Percentiles rank a stretch among this genome's conserved stretches.
These are phyloP conservation scores for Parathielavia appendiculata DNA, from an alignment of 495 filamentous ascomycete genomes.

Conservation along the genomic window DNA sequence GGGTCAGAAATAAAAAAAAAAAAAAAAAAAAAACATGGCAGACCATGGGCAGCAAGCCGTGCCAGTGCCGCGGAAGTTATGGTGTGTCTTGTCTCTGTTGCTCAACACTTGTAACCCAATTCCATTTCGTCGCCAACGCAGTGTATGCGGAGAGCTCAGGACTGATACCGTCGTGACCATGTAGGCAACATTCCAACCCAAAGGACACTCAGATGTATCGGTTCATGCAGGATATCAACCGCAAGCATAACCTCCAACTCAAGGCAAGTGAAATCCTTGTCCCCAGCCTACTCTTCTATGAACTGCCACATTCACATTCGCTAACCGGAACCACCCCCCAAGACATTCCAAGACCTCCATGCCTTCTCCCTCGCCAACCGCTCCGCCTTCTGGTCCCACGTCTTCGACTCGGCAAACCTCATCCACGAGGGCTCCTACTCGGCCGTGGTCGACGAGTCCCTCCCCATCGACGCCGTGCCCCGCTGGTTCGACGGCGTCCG, in stretches of 20 bases:
- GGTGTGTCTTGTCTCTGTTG: slow-evolving; percentile 18
- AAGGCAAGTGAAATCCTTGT: slow-evolving; percentile 35
- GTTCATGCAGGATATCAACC: slow-evolving; percentile 48
- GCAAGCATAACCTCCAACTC: slow-evolving; percentile 37
- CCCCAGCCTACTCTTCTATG: not conserved
- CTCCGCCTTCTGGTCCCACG: slow-evolving; percentile 60
- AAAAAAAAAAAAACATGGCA: slow-evolving; percentile 15
- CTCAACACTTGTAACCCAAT: no score
- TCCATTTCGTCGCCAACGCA: no score
- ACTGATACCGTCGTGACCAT: not conserved
- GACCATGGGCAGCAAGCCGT: not conserved
- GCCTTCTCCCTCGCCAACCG: slow-evolving; percentile 23
- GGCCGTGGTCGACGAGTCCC: slow-evolving; percentile 59
- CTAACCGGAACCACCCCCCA: not conserved
- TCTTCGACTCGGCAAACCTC: slow-evolving; percentile 54
- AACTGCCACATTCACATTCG: not conserved
- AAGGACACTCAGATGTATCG: slow-evolving; percentile 47
- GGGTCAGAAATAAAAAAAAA: not conserved
- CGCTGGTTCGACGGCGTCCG: slow-evolving; percentile 61
- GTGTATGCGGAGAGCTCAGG: no score
- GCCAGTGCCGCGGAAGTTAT: slow-evolving; percentile 45
- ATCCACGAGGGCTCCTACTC: slow-evolving; percentile 57
- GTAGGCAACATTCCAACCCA: slow-evolving; percentile 51
- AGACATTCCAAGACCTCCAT: slow-evolving; percentile 17
- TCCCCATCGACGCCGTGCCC: slow-evolving; percentile 63